phyloP scores from a whole-genome alignment of 805 yeast genomes.

The Hanseniaspora taiwanica region DNA sequence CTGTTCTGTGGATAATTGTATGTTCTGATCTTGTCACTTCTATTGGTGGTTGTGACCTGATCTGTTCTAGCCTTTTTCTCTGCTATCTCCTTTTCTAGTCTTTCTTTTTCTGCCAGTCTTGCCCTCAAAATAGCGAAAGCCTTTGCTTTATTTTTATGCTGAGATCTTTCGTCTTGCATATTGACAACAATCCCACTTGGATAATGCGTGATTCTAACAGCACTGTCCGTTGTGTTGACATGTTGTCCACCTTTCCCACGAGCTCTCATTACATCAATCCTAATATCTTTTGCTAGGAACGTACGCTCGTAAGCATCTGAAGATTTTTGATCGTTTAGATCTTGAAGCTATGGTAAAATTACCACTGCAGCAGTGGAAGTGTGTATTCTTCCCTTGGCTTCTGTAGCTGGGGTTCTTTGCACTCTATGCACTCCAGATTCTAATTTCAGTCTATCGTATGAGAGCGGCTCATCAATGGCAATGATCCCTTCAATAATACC shows the following conservation, averaged over 20 bases:
- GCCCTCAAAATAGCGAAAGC: slow-evolving; percentile 77
- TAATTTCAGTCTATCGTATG: slow-evolving; percentile 57
- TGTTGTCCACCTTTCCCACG: slow-evolving; percentile 98
- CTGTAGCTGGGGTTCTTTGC: slow-evolving; percentile 88
- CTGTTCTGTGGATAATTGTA: slow-evolving; percentile 89
- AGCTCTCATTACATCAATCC: slow-evolving; percentile 94
- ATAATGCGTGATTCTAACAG: slow-evolving; percentile 81
- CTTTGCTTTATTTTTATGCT: slow-evolving; percentile 84
- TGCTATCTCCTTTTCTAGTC: slow-evolving; percentile 45
- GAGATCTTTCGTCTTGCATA: slow-evolving; percentile 93
- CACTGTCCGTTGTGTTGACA: slow-evolving; percentile 94
- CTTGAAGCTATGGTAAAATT: slow-evolving; percentile 65
- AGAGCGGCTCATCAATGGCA: slow-evolving; percentile 58
- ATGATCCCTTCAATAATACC: slow-evolving; percentile 72
- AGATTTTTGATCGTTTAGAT: slow-evolving; percentile 36
- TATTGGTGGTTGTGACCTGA: slow-evolving; percentile 79
- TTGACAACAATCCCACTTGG: slow-evolving; percentile 83
- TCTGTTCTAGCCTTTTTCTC: slow-evolving; percentile 59
- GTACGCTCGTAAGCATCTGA: slow-evolving; percentile 47
- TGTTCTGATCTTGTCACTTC: slow-evolving; percentile 88
- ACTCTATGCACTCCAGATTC: slow-evolving; percentile 97
- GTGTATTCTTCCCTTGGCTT: slow-evolving; percentile 85
- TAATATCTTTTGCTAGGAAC: slow-evolving; percentile 58
- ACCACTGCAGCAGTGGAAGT: slow-evolving; percentile 95
- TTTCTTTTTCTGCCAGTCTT: slow-evolving; percentile 69